Conservation (phyloP, 257 asterid genomes). For the Fraxinus excelsior region DNA sequence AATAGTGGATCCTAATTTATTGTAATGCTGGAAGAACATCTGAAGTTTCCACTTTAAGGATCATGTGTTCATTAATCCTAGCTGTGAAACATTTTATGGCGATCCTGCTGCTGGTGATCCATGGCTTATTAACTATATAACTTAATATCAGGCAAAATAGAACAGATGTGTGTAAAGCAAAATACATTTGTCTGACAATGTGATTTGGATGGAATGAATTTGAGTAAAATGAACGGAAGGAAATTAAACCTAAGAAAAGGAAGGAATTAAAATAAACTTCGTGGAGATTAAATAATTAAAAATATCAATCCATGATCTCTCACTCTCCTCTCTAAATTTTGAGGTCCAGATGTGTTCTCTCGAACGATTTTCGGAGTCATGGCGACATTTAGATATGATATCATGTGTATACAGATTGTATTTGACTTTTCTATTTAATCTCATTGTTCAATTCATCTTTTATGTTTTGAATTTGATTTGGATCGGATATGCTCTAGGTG, state of each 20-base stretch:
- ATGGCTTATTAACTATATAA: not conserved
- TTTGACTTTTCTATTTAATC: conserved; percentile 5
- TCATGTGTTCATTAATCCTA: not conserved
- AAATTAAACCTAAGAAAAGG: not conserved
- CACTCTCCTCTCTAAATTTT: not conserved
- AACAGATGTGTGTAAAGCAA: not conserved
- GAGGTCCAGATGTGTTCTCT: not conserved
- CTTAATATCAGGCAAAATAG: not conserved
- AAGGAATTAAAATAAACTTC: not conserved
- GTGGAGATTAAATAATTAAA: not conserved
- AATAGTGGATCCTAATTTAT: not conserved
- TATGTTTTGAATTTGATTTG: not conserved
- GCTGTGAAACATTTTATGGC: not conserved
- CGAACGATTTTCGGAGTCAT: not conserved
- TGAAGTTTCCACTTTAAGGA: not conserved
- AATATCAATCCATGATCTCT: not conserved
- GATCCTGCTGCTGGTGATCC: conserved; percentile 14
- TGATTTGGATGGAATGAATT: conserved; percentile 12
- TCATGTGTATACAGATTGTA: not conserved
- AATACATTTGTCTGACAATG: not conserved
- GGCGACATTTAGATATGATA: conserved; percentile 2
- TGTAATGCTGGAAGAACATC: not conserved
- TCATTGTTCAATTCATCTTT: not conserved
- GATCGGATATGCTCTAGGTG: conserved; percentile 56
- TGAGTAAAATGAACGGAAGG: not conserved